phyloP scores from a whole-genome alignment of 2,329 filamentous ascomycete genomes.

The Arthrobotrys pseudoclavata region DNA sequence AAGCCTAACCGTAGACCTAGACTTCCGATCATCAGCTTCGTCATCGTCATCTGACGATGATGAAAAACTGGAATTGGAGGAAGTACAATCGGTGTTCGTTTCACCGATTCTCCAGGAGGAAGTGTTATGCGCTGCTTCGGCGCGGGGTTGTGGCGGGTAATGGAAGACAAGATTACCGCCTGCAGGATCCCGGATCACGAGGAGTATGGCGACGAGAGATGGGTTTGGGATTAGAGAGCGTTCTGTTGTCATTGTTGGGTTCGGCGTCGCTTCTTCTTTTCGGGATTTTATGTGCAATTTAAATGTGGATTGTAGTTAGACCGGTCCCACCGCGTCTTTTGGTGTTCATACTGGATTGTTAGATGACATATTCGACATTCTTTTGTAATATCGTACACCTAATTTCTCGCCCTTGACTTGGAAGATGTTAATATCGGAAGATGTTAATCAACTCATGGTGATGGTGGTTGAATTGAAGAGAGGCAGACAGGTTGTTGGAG shows the following conservation, averaged over 20 bases:
- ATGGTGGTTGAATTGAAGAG: background rate
- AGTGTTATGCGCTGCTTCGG: slow-evolving; percentile 65
- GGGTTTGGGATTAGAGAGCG: slow-evolving; percentile 68
- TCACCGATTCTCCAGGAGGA: slow-evolving; percentile 62
- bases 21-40: slow-evolving; percentile 64
- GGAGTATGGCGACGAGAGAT: slow-evolving; percentile 77
- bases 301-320: background rate
- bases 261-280: background rate
- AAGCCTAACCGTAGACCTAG: slow-evolving; percentile 62
- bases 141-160: slow-evolving; percentile 76
- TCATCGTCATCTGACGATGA: slow-evolving; percentile 62
- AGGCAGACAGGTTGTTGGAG: background rate
- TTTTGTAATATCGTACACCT: slow-evolving; percentile 7
- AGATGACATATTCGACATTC: slow-evolving; percentile 17
- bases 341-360: slow-evolving; percentile 33
- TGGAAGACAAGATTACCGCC: slow-evolving; percentile 88
- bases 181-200: slow-evolving; percentile 81
- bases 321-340: background rate
- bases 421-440: background rate
- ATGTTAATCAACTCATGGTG: slow-evolving; percentile 20
- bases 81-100: slow-evolving; percentile 66
- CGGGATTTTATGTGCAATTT: background rate
- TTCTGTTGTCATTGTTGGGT: slow-evolving; percentile 63
- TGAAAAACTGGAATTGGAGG: slow-evolving; percentile 64
- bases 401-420: background rate